Evolutionary conservation across 305 asterid genomes (phyloP).

Genomic region (Striga hermonthica): DNA sequence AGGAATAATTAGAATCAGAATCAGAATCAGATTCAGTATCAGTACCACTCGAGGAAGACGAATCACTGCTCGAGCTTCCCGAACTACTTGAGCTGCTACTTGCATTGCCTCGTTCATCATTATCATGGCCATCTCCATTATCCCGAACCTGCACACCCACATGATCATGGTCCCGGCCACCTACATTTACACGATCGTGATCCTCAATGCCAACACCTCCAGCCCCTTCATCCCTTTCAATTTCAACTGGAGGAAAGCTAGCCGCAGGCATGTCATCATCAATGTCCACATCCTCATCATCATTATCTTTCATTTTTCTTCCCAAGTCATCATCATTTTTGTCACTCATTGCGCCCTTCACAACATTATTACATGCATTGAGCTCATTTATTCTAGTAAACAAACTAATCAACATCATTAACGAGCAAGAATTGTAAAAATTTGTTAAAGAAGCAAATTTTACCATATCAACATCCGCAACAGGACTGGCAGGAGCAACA

Average conservation of each 20-base stretch:
- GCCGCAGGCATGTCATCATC: slow-evolving; percentile 88
- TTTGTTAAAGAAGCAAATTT: background rate
- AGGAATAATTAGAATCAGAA: slow-evolving; percentile 24
- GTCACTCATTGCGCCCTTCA: slow-evolving; percentile 55
- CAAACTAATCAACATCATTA: background rate
- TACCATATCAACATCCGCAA: slow-evolving; percentile 69
- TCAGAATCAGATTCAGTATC: slow-evolving; percentile 31
- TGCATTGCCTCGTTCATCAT: slow-evolving; percentile 40
- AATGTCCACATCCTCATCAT: slow-evolving; percentile 93
- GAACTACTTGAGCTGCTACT: slow-evolving; percentile 87
- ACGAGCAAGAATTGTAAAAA: background rate
- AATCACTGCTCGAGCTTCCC: slow-evolving; percentile 85
- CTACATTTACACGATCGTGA: slow-evolving; percentile 15
- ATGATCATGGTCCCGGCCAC: background rate
- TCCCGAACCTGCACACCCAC: background rate
- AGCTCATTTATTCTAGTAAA: background rate
- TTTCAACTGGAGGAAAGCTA: slow-evolving; percentile 83
- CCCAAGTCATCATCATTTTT: slow-evolving; percentile 48
- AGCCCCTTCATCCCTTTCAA: slow-evolving; percentile 77
- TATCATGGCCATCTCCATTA: too few species aligned
- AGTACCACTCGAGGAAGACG: slow-evolving; percentile 93
- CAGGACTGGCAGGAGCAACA: slow-evolving; percentile 41
- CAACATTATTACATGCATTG: slow-evolving; percentile 25
- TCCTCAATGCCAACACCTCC: slow-evolving; percentile 30
- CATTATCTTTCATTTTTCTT: slow-evolving; percentile 62